phyloP scores from a whole-genome alignment of 2,329 filamentous ascomycete species.

The Trichoderma simmonsii region DNA sequence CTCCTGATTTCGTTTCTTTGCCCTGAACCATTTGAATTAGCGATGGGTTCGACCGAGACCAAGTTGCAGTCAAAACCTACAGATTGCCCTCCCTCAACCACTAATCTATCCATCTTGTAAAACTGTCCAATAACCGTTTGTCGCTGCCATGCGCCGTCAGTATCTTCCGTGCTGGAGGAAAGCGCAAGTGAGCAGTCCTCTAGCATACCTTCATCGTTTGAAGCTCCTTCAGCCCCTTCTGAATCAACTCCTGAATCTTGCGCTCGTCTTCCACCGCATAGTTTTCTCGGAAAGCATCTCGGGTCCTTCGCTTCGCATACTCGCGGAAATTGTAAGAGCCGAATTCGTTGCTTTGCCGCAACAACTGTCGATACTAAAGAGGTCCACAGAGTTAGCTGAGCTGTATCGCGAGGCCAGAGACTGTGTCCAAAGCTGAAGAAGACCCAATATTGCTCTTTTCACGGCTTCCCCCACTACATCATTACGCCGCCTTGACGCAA shows the following conservation, averaged over 20 bases:
- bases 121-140: conserved; percentile 95
- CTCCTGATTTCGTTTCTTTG: conserved; percentile 66
- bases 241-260: conserved; percentile 80
- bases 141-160: conserved; percentile 54
- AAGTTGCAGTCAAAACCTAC: conserved; percentile 40
- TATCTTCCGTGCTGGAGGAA: neutral
- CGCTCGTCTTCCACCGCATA: conserved; percentile 68
- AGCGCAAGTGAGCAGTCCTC: too few species aligned
- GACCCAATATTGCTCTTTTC: neutral
- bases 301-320: conserved; percentile 87
- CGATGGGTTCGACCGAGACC: neutral
- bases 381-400: neutral
- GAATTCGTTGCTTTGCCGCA: conserved; percentile 84
- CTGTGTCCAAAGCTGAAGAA: neutral
- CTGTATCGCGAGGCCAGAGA: neutral
- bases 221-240: conserved; percentile 82
- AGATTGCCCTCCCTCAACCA: conserved; percentile 83
- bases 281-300: conserved; percentile 85
- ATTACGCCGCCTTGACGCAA: neutral
- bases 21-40: conserved; percentile 45
- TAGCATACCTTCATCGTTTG: conserved; percentile 79
- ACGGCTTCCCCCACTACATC: neutral
- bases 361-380: conserved; percentile 82
- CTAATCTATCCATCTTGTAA: conserved; percentile 85
- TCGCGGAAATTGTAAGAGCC: conserved; percentile 96